Percentiles rank a stretch among this genome's conserved stretches.
phyloP scores from a whole-genome alignment of 176 grass and related monocot species.

The Dendrocalamus sinicus region DNA sequence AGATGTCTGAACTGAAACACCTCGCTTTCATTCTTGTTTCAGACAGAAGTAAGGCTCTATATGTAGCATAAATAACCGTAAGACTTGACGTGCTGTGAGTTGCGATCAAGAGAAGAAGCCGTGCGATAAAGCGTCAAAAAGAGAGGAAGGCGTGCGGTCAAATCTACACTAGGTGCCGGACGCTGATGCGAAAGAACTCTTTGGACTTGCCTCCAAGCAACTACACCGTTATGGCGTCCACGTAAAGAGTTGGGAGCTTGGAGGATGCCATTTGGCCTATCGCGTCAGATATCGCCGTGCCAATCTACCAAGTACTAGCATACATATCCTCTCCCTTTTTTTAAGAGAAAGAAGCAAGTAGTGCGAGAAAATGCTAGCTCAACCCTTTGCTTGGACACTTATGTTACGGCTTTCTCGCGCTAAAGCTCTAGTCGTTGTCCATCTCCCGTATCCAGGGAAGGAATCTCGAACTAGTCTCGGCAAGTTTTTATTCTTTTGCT shows the following conservation, averaged over 20 bases:
- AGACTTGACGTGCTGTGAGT: not conserved
- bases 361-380: not conserved
- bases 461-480: not conserved
- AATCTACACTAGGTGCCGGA: not conserved
- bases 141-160: not conserved
- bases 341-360: not conserved
- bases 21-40: not conserved
- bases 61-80: not conserved
- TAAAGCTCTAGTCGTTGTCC: not conserved
- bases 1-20: not conserved
- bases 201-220: conserved; percentile 51
- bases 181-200: not conserved
- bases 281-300: not conserved
- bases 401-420: not conserved
- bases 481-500: too few species aligned
- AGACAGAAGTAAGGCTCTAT: not conserved
- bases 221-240: conserved; percentile 8
- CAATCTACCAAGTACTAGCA: not conserved
- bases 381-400: conserved; percentile 34
- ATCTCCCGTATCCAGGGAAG: not conserved
- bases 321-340: not conserved
- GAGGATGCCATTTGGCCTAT: conserved; percentile 25
- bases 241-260: conserved; percentile 13
- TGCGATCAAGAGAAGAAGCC: not conserved
- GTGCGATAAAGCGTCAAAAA: not conserved